Base-by-base conservation (phyloP, 139 green algal species). In the Raphidocelis subcapitata region DNA sequence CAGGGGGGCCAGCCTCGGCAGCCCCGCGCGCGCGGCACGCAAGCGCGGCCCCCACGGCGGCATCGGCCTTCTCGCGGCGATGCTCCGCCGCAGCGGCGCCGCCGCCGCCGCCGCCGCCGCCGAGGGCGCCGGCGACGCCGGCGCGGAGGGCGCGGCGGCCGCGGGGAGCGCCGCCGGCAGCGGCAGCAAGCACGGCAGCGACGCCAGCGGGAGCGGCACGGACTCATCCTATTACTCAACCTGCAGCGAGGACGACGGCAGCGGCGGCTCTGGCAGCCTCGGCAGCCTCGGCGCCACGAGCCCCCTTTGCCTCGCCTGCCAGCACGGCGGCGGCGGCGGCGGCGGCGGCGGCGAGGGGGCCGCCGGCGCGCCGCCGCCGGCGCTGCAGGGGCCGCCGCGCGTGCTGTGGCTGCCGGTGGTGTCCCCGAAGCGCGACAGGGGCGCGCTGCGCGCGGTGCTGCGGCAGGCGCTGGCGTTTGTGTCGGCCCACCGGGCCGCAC, bases 381-480 rank as follows among this genome's bases (percentile, higher is more conserved):
- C n/a, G n/a, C n/a, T n/a, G n/a, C n/a, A n/a, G n/a, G 12, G 0
- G 24, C 35, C 55, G 49, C 49, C 54, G 35, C 54, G 67, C 2
- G 31, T 80, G 10, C 46, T 80, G 66, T 79, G 75, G 75, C 41
- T 84, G 49, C 78, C 75, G 14, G 62, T 87, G 37, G 20, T 63
- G 57, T 36, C 36, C 49, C 24, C 59, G 31, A 89, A 89, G 65
- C 26, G 23, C 5, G 44, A 77, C 23, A 68, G 79, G 26, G 36
- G 46, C 12, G 68, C 49, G 16, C 44, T 91, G 61, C 59, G 73
- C 64, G 31, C 37, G 24, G 36, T 62, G 15, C 79, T 87, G 35
- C 79, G 79, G 29, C 52, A 64, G 26, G 79, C 81, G 3, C 49
- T 89, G 26, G 23, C 62, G 24, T 91, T 91, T 79, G 72, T 86